Evolutionary conservation across 2,329 filamentous ascomycete species (phyloP).

Genomic region (Atkinsonella hypoxylon): DNA sequence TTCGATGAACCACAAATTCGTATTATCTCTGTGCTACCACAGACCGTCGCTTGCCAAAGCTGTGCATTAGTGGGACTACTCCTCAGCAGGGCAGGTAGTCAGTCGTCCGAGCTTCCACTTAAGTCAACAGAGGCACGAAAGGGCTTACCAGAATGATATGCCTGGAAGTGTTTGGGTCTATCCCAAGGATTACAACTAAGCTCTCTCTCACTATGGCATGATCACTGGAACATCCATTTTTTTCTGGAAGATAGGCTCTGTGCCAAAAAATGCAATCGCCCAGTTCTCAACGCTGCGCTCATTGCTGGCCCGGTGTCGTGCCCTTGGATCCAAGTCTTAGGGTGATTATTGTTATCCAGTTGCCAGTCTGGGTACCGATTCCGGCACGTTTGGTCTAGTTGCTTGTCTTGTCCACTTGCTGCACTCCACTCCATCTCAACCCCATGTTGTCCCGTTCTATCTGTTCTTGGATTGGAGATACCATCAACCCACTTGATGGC

Average conservation of each 20-base stretch:
- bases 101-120: background rate
- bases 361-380: background rate
- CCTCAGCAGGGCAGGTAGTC: background rate
- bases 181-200: too few relatives aligned
- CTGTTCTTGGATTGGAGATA: slow-evolving; percentile 3
- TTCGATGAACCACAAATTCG: background rate
- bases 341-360: background rate
- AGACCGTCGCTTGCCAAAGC: background rate
- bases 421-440: slow-evolving; percentile 6
- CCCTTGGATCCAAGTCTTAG: background rate
- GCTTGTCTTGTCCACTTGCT: background rate
- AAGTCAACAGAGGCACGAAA: background rate
- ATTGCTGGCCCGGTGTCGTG: background rate
- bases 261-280: background rate
- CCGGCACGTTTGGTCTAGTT: background rate
- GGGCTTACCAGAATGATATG: background rate
- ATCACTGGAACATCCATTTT: too few relatives aligned
- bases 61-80: background rate
- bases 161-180: too few relatives aligned
- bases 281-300: background rate
- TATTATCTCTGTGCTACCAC: background rate
- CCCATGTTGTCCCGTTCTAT: background rate
- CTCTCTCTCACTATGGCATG: too few relatives aligned
- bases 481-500: slow-evolving; percentile 10
- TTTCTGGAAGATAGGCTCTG: too few relatives aligned